Evolutionary conservation across 1,139 yeast genomes (phyloP).

Genomic region (Suhomyces guaymorum): DNA sequence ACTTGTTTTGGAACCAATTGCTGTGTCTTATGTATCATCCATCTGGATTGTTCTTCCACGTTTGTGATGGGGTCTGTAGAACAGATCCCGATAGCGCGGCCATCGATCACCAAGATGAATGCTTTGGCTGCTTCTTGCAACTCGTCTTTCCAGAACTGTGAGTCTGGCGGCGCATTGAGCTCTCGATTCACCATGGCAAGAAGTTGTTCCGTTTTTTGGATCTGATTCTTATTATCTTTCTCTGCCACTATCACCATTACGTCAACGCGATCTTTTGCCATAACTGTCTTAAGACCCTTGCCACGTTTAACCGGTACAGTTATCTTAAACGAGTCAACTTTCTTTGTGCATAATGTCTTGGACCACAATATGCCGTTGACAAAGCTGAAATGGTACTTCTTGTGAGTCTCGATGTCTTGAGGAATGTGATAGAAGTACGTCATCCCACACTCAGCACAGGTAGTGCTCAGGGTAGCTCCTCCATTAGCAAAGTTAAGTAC

Average conservation of each 20-base stretch:
- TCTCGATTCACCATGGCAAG: constrained; percentile 58
- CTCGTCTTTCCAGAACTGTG: constrained; percentile 45
- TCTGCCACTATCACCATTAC: constrained; percentile 15
- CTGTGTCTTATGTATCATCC: constrained; percentile 50
- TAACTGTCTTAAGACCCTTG: constrained; percentile 6
- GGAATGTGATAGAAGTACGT: constrained; percentile 48
- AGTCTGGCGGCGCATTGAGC: constrained; percentile 58
- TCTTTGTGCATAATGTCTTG: constrained; percentile 23
- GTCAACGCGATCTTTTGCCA: constrained; percentile 11
- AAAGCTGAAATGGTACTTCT: constrained; percentile 47
- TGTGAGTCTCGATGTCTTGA: constrained; percentile 50
- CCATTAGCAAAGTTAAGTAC: constrained; percentile 12
- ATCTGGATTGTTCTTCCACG: constrained; percentile 29
- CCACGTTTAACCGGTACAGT: constrained; percentile 1
- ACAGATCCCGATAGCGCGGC: constrained; percentile 54
- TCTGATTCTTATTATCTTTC: constrained; percentile 16
- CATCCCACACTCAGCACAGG: constrained; percentile 64
- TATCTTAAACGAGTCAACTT: constrained; percentile 32
- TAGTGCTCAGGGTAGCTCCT: constrained; percentile 19
- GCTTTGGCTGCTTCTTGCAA: constrained; percentile 37
- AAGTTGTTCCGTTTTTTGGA: constrained; percentile 27
- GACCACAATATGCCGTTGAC: constrained; percentile 51
- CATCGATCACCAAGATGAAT: constrained; percentile 43
- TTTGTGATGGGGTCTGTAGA: constrained; percentile 40
- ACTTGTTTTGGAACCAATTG: constrained; percentile 37